Evolutionary conservation across 257 asterid genomes (phyloP).

Genomic region (Solanum sparsipilum): DNA sequence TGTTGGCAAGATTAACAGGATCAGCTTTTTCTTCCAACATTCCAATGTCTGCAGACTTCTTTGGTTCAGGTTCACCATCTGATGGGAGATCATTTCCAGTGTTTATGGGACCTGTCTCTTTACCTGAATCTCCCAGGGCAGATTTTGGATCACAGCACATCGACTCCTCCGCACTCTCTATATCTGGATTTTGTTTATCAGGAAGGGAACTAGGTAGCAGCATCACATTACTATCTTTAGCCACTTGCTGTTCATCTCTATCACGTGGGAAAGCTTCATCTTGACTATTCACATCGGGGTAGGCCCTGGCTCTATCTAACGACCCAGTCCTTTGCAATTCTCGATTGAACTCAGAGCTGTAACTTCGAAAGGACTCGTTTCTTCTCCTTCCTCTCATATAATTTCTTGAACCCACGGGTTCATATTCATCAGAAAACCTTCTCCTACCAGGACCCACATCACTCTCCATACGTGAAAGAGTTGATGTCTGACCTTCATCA

Average conservation of each 20-base stretch:
- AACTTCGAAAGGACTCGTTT: slow-evolving; percentile 39
- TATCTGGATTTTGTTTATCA: slow-evolving; percentile 16
- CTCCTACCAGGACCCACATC: slow-evolving; percentile 48
- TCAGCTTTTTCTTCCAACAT: slow-evolving; percentile 19
- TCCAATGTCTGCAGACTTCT: slow-evolving; percentile 22
- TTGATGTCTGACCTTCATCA: slow-evolving; percentile 48
- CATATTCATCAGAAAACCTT: slow-evolving; percentile 47
- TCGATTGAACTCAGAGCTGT: slow-evolving; percentile 39
- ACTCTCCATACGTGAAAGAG: slow-evolving; percentile 54
- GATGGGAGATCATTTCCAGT: slow-evolving; percentile 16
- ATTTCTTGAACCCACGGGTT: slow-evolving; percentile 32
- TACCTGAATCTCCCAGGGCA: slow-evolving; percentile 16
- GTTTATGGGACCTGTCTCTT: slow-evolving; percentile 28
- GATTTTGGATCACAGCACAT: slow-evolving; percentile 21
- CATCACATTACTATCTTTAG: slow-evolving; percentile 28
- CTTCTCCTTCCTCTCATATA: slow-evolving; percentile 54
- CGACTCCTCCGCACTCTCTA: not conserved
- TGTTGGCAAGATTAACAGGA: slow-evolving; percentile 16
- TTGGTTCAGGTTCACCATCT: slow-evolving; percentile 27
- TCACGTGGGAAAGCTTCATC: slow-evolving; percentile 28
- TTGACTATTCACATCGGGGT: slow-evolving; percentile 24
- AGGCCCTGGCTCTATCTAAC: slow-evolving; percentile 38
- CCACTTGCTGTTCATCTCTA: slow-evolving; percentile 27
- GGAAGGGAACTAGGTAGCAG: slow-evolving; percentile 24
- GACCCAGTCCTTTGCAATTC: slow-evolving; percentile 54